Conservation (phyloP, 148 eudicot species). For the Polygonum maritimum region DNA sequence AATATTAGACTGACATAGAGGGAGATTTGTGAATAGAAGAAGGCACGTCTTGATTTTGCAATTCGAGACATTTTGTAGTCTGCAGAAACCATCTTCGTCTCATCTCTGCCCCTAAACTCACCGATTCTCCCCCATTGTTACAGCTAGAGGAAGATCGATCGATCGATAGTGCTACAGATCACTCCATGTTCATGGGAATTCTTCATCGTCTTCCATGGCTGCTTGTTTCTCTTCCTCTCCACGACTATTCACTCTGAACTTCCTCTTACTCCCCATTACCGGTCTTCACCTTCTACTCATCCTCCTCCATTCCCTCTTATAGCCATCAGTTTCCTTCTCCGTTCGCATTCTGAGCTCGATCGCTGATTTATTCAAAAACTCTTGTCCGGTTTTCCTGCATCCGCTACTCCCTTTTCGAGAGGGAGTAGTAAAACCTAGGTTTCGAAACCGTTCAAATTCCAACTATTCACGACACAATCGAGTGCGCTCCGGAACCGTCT, state of each 20-base stretch:
- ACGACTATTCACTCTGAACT: slow-evolving; percentile 15
- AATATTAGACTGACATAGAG: too few species aligned
- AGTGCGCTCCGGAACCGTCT: background rate
- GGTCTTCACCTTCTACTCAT: slow-evolving; percentile 54
- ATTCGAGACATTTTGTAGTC: background rate
- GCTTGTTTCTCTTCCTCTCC: slow-evolving; percentile 13
- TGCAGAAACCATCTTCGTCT: background rate
- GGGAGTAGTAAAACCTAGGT: background rate
- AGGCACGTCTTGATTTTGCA: background rate
- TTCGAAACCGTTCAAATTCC: background rate
- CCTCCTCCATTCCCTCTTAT: slow-evolving; percentile 67
- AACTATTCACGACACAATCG: background rate
- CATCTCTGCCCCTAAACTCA: background rate
- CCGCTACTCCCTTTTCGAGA: background rate
- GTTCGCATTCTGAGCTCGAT: background rate
- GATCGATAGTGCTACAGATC: background rate
- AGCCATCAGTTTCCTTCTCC: slow-evolving; percentile 9
- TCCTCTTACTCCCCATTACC: slow-evolving; percentile 36
- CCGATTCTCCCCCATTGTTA: background rate
- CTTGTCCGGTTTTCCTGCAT: background rate
- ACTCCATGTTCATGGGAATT: slow-evolving; percentile 2
- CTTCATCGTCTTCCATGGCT: slow-evolving; percentile 32
- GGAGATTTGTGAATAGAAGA: background rate
- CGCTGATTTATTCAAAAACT: background rate
- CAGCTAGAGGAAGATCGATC: background rate